Base-by-base conservation (phyloP, 108 stramenopile species). In the Parmales sp. region DNA sequence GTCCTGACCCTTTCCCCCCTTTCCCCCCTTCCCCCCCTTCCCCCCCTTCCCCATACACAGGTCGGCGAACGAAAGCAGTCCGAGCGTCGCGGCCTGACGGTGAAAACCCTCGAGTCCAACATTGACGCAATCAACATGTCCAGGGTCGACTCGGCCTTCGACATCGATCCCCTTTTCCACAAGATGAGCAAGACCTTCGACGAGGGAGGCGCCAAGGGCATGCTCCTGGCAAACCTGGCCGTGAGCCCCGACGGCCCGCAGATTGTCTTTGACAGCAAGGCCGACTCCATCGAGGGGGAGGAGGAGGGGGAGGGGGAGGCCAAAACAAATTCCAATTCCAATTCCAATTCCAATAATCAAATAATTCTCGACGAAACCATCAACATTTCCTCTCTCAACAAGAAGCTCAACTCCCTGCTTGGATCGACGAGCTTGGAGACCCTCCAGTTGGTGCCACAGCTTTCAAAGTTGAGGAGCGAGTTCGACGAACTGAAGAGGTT, bases 161-260 rank as follows among this genome's bases (percentile, higher is more conserved):
- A 91, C 64, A 89, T 94, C 75, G 97, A 96, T 76, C 95, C 97
- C 31, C 79, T 95, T 50, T 98, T 98, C 73, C 92, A 90, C 80
- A 95, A 95, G 76, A 95, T 98, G 97, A 89, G 89, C 64, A 91
- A 93, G 70, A 84, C 85, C 3, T 96, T 98, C 67, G 97, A 98
- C 64, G 95, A 94, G 77, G 95, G 95, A 20, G 97, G 95, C n/a
- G 95, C 97, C 37, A 91, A 89, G 70, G 97, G 97, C 9, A 83
- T 98, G 44, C 79, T 98, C 4, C 81, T 96, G 29, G 86, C 82
- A n/a, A 93, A 95, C 77, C 88, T 98, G 13, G 80, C 84, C 63
- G 94, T 94, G 2, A 72, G 83, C n/a, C 25, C 50, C 1, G 73
- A 80, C 22, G 92, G 92, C 26, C 91, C 93, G 74, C 87, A 82